Percentiles rank a stretch among this genome's conserved stretches.
phyloP scores from a whole-genome alignment of 495 filamentous ascomycete species.

The Letharia columbiana region DNA sequence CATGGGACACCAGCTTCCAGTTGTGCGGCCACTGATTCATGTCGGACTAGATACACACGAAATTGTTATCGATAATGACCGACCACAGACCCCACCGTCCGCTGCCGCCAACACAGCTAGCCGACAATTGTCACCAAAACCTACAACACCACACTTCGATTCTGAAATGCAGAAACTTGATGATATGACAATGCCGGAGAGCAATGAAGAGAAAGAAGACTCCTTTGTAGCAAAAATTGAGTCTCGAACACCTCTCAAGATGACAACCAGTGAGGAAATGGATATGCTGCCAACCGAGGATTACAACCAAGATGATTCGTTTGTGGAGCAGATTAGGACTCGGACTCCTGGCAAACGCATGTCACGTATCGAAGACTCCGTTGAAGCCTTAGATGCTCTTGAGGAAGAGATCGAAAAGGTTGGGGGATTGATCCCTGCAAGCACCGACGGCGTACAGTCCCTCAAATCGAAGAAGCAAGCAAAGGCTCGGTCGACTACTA shows the following conservation, averaged over 20 bases:
- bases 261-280: conserved; percentile 5
- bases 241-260: conserved; percentile 32
- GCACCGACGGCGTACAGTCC: conserved; percentile 9
- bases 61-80: conserved; percentile 13
- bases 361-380: conserved; percentile 57
- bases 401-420: conserved; percentile 58
- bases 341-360: conserved; percentile 36
- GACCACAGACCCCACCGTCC: conserved; percentile 12
- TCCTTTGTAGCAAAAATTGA: conserved; percentile 32
- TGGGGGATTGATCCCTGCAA: conserved; percentile 28
- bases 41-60: background rate
- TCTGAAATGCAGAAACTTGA: conserved; percentile 7
- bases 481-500: conserved; percentile 3
- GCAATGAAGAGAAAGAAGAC: conserved; percentile 21
- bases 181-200: background rate
- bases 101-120: conserved; percentile 8
- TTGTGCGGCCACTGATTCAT: background rate
- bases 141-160: background rate
- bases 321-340: conserved; percentile 33
- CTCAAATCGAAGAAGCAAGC: conserved; percentile 12
- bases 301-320: conserved; percentile 29
- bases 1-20: background rate
- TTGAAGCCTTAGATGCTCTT: conserved; percentile 58
- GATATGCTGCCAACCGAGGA: background rate
- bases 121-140: conserved; percentile 8